These are phyloP conservation scores for Alternaria ventricosa DNA, from an alignment of 2,329 filamentous ascomycete species.

Conservation along the genomic window DNA sequence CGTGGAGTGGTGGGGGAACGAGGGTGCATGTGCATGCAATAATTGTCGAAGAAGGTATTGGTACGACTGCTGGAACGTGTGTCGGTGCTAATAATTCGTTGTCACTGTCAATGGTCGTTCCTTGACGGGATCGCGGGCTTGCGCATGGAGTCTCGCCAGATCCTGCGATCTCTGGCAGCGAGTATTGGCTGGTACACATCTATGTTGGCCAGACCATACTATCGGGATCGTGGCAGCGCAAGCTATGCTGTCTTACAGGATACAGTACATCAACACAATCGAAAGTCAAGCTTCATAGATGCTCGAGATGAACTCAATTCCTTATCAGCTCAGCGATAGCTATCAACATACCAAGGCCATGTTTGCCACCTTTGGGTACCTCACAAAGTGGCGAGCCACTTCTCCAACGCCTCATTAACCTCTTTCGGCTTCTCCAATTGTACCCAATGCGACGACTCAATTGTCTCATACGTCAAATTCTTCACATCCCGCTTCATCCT, in stretches of 20 bases:
- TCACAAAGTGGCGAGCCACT: conserved; percentile 24
- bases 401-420: conserved; percentile 29
- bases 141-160: neutral
- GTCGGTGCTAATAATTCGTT: neutral
- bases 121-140: neutral
- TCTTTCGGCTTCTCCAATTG: conserved; percentile 36
- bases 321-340: neutral
- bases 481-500: conserved; percentile 44
- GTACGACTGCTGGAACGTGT: neutral
- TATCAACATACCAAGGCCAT: neutral
- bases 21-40: neutral
- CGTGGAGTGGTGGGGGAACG: neutral
- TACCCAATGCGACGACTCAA: conserved; percentile 47
- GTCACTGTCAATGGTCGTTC: neutral
- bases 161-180: neutral
- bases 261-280: neutral
- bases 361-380: neutral
- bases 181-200: neutral
- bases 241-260: neutral
- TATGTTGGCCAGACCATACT: neutral
- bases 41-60: neutral
- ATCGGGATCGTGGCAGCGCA: neutral
- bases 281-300: neutral
- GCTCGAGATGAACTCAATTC: neutral
- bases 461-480: conserved; percentile 53